These are phyloP conservation scores for Mycena rebaudengoi DNA, from an alignment of 768 basidiomycete species.

Conservation along the genomic window DNA sequence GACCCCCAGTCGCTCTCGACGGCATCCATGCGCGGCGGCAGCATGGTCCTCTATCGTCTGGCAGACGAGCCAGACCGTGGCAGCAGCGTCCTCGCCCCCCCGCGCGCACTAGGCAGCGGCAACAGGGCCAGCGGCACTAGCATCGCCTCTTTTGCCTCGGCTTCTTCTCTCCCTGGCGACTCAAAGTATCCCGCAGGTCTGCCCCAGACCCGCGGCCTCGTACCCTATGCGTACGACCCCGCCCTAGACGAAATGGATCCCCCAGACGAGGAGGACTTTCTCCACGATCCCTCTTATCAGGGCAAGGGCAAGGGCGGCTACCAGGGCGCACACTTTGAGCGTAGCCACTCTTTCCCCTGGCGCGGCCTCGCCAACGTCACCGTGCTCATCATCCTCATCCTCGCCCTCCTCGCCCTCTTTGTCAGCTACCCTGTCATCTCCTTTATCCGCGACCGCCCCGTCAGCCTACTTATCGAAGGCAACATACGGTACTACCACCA, in stretches of 20 bases:
- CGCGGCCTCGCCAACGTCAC: conserved; percentile 69
- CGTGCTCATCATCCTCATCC: conserved; percentile 69
- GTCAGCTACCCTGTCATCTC: conserved; percentile 79
- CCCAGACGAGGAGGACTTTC: conserved; percentile 76
- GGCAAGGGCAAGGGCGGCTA: conserved; percentile 32
- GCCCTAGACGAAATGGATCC: conserved; percentile 60
- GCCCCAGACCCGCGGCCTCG: conserved; percentile 47
- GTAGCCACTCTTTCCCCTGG: conserved; percentile 49
- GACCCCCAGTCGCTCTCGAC: conserved; percentile 25
- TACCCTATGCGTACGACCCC: conserved; percentile 80
- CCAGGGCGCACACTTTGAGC: conserved; percentile 17
- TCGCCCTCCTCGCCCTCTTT: conserved; percentile 75
- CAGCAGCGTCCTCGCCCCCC: conserved; percentile 45
- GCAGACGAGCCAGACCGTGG: conserved; percentile 43
- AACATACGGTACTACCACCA: too few relatives aligned
- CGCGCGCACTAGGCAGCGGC: conserved; percentile 33
- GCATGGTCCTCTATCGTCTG: conserved; percentile 76
- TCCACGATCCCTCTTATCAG: conserved; percentile 68
- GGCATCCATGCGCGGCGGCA: conserved; percentile 50
- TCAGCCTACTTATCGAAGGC: conserved; percentile 59
- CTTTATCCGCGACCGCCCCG: conserved; percentile 52
- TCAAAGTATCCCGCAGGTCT: conserved; percentile 70
- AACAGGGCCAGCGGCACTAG: conserved; percentile 43
- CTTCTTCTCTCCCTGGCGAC: conserved; percentile 62
- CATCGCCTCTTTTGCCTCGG: conserved; percentile 46